These are phyloP conservation scores for Chaetomiaceae sp. DNA, from an alignment of 2,329 filamentous ascomycete species.

Conservation along the genomic window DNA sequence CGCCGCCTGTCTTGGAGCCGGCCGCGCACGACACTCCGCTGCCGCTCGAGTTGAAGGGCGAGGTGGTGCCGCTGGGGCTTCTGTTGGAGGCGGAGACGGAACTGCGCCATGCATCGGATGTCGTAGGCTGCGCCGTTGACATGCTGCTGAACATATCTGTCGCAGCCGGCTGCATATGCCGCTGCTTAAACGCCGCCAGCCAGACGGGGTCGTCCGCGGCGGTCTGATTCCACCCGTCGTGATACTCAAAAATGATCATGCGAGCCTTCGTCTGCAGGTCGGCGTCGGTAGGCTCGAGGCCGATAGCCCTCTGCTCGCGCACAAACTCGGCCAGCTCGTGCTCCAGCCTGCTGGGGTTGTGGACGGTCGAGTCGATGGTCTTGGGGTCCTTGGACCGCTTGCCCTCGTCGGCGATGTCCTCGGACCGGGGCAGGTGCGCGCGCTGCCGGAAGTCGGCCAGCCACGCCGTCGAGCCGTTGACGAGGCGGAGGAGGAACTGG, in stretches of 20 bases:
- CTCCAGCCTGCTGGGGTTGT: slow-evolving; percentile 55
- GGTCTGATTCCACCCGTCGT: slow-evolving; percentile 62
- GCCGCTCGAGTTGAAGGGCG: slow-evolving; percentile 12
- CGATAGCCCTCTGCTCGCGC: slow-evolving; percentile 39
- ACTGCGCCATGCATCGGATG: neutral
- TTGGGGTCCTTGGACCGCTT: slow-evolving; percentile 49
- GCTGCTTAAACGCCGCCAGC: slow-evolving; percentile 49
- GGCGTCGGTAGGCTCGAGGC: slow-evolving; percentile 48
- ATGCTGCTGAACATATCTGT: slow-evolving; percentile 17
- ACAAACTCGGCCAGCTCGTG: slow-evolving; percentile 52
- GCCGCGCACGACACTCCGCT: neutral
- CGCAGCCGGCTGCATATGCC: slow-evolving; percentile 34
- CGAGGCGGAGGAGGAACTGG: slow-evolving; percentile 53
- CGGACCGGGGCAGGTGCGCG: slow-evolving; percentile 53
- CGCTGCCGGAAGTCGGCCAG: slow-evolving; percentile 52
- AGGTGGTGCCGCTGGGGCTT: neutral
- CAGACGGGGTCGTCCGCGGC: slow-evolving; percentile 53
- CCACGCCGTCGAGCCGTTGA: slow-evolving; percentile 49
- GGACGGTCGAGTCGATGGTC: slow-evolving; percentile 56
- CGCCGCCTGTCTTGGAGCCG: neutral
- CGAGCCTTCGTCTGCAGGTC: slow-evolving; percentile 55
- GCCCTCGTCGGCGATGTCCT: slow-evolving; percentile 47
- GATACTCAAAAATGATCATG: slow-evolving; percentile 58
- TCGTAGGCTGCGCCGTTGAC: slow-evolving; percentile 11
- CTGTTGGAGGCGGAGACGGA: neutral